These are phyloP conservation scores for Xerocomellus dryophilus DNA, from an alignment of 768 basidiomycete genomes.

Conservation along the genomic window DNA sequence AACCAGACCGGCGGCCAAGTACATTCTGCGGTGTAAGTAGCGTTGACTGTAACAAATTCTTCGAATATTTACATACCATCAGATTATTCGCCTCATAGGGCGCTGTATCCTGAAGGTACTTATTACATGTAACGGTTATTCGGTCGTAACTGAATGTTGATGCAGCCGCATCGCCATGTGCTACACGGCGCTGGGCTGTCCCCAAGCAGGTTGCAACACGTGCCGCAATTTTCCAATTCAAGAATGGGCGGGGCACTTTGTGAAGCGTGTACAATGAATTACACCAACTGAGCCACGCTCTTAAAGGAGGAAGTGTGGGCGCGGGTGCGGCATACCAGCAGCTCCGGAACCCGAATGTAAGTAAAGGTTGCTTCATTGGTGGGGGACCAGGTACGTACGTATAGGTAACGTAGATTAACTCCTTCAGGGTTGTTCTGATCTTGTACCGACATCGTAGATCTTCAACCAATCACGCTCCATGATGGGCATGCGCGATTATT, in stretches of 20 bases:
- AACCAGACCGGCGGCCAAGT: neutral
- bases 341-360: neutral
- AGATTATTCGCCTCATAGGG: neutral
- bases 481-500: slow-evolving; percentile 4
- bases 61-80: neutral
- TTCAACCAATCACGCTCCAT: slow-evolving; percentile 1
- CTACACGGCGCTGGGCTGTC: neutral
- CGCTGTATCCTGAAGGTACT: neutral
- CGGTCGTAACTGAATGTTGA: neutral
- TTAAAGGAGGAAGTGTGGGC: neutral
- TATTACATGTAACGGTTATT: neutral
- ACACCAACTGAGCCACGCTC: neutral
- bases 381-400: slow-evolving; percentile 10
- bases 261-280: neutral
- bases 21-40: neutral
- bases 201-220: slow-evolving; percentile 1
- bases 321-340: neutral
- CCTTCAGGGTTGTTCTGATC: slow-evolving; percentile 33
- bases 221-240: neutral
- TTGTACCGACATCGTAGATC: slow-evolving; percentile 22
- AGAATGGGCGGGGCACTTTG: neutral
- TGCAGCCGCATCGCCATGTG: neutral
- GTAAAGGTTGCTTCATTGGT: neutral
- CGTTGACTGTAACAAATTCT: neutral
- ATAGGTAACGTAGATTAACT: slow-evolving; percentile 28